Percentiles rank a stretch among this genome's conserved stretches.
These are phyloP conservation scores for Meyerozyma guilliermondii DNA, from an alignment of 1,139 yeast genomes.

Conservation along the genomic window DNA sequence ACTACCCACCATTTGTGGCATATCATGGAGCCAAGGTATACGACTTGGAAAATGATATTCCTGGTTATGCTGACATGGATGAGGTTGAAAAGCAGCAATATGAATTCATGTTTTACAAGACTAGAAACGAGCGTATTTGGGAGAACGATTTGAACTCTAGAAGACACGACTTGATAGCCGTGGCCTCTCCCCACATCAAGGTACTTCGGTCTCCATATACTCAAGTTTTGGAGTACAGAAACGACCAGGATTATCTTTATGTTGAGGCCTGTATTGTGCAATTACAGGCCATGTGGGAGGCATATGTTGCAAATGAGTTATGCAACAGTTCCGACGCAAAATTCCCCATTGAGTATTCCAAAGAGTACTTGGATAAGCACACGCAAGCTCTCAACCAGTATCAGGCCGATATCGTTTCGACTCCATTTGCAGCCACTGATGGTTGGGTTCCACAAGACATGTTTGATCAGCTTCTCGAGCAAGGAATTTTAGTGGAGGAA, in stretches of 20 bases:
- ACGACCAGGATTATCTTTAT: conserved; percentile 57
- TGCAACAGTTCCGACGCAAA: conserved; percentile 35
- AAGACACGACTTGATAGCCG: conserved; percentile 63
- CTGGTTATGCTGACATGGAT: conserved; percentile 59
- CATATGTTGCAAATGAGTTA: conserved; percentile 60
- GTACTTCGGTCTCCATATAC: conserved; percentile 61
- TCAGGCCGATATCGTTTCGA: conserved; percentile 59
- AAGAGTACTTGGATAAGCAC: conserved; percentile 52
- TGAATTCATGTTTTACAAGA: conserved; percentile 79
- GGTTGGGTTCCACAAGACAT: conserved; percentile 96
- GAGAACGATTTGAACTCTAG: conserved; percentile 67
- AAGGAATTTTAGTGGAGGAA: conserved; percentile 51
- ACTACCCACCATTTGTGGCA: conserved; percentile 76
- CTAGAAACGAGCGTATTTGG: conserved; percentile 89
- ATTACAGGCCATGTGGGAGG: conserved; percentile 70
- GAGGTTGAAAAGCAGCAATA: conserved; percentile 76
- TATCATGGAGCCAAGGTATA: conserved; percentile 86
- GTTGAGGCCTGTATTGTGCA: conserved; percentile 68
- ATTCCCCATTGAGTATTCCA: conserved; percentile 60
- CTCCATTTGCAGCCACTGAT: conserved; percentile 85
- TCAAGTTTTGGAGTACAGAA: conserved; percentile 60
- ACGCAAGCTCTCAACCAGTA: conserved; percentile 57
- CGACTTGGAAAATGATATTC: conserved; percentile 68
- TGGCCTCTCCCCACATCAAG: conserved; percentile 75
- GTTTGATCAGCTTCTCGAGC: conserved; percentile 64